Base-by-base conservation (phyloP, 2,329 filamentous ascomycete species). In the Calycina marina region DNA sequence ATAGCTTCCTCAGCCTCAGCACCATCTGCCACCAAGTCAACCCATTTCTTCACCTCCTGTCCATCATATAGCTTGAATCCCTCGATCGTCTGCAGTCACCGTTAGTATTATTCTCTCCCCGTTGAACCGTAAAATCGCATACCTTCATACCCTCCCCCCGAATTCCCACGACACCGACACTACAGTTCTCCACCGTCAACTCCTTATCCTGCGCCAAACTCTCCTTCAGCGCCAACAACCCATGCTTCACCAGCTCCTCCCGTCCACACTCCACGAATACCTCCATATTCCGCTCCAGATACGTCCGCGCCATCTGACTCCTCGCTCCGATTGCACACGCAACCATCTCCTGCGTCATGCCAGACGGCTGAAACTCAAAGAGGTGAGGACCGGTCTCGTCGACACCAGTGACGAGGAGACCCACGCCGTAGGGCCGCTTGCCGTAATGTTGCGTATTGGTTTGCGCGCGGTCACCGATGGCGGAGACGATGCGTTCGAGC, bases 391-490 rank as follows among this genome's bases (percentile, higher is more conserved):
- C 90, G 30, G 78, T 76, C 52, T 93, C 84, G 57, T 98, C 90
- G 33, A 96, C 84, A 42, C 90, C 90, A 1, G 86, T 85, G 32
- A 96, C 80, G 38, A 98, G 67, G 41, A 96, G 65, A 9, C 90
- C 88, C 5, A 98, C 88, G 52, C 88, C 88, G 60, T 98, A 98
- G 10, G 88, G 88, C 49, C 90, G 78, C 63, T 84, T 88, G 55
- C 88, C 88, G 65, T 94, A 94, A 54, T 93, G 78, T 62, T 98
- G 90, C 27, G 90, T 98, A 69, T 96, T 96, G 53, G 80, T 79
- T 67, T 98, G 90, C 30, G 90, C 90, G 60, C 93, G 90, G 58
- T 93, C 85, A 49, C 82, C 88, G 54, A 98, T 94, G 60, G 88
- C 79, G 44, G 76, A 71, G 46, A 93, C 86, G 49, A 96, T 83